phyloP scores from a whole-genome alignment of 225 moss, liverwort and hornwort species.

The Sphagnum contortum region DNA sequence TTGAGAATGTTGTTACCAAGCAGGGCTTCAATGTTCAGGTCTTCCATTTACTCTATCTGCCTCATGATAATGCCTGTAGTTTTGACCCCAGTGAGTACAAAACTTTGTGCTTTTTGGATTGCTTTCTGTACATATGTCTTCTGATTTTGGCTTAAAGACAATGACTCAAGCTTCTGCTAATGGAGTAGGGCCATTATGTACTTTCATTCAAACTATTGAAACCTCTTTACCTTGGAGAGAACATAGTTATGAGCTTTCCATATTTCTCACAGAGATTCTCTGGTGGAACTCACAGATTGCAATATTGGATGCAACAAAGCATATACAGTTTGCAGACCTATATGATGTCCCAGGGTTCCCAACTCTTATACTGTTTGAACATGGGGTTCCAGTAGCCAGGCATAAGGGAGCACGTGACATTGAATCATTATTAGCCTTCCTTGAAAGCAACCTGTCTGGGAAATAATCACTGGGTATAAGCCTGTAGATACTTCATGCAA shows the following conservation, averaged over 20 bases:
- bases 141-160: too few species aligned
- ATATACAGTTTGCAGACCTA: slow-evolving; percentile 48
- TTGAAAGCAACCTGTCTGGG: slow-evolving; percentile 24
- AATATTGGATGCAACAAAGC: slow-evolving; percentile 54
- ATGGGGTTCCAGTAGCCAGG: slow-evolving; percentile 35
- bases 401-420: slow-evolving; percentile 61
- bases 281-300: slow-evolving; percentile 41
- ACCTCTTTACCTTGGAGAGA: too few species aligned
- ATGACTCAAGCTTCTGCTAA: too few species aligned
- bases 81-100: too few species aligned
- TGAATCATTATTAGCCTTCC: slow-evolving; percentile 47
- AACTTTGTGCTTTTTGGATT: too few species aligned
- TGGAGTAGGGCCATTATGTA: too few species aligned
- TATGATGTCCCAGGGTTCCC: slow-evolving; percentile 72
- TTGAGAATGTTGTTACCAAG: slow-evolving; percentile 36
- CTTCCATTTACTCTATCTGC: not conserved
- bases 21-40: slow-evolving; percentile 68
- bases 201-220: too few species aligned
- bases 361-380: slow-evolving; percentile 64
- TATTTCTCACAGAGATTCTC: not conserved
- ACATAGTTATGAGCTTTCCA: too few species aligned
- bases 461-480: too few species aligned
- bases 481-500: too few species aligned
- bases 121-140: too few species aligned
- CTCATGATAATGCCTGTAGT: too few species aligned